phyloP scores from a whole-genome alignment of 2,329 filamentous ascomycete genomes.

The Cadophora luteo-olivacea region DNA sequence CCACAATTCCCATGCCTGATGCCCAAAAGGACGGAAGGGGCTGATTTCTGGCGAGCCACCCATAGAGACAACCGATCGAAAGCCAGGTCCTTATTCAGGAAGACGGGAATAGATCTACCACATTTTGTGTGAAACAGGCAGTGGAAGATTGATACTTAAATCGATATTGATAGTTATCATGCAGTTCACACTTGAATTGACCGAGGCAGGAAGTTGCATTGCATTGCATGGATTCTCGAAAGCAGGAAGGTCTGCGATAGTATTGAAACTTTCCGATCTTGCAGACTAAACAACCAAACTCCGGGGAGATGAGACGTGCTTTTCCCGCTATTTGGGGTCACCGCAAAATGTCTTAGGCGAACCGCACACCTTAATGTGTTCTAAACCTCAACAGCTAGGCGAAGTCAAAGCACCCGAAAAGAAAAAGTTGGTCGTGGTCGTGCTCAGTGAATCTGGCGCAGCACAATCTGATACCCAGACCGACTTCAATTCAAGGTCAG shows the following conservation, averaged over 20 bases:
- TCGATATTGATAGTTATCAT: not conserved
- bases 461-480: not conserved
- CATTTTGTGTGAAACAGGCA: not conserved
- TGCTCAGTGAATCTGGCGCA: not conserved
- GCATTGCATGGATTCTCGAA: not conserved
- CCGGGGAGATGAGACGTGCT: too few relatives aligned
- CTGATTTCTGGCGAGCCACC: constrained; percentile 2
- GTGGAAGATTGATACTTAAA: not conserved
- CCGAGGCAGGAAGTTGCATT: not conserved
- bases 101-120: constrained; percentile 14
- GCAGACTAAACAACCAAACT: not conserved
- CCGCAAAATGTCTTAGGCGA: too few relatives aligned
- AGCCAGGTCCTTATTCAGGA: not conserved
- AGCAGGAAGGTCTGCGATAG: not conserved
- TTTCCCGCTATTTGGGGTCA: too few relatives aligned
- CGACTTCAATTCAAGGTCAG: not conserved
- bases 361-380: too few relatives aligned
- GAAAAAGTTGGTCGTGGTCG: not conserved
- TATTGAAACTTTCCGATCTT: not conserved
- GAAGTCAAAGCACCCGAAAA: not conserved
- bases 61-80: not conserved
- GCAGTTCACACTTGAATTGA: not conserved
- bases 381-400: not conserved
- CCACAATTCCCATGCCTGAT: not conserved
- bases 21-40: not conserved